A percentile compares a stretch with the other conserved stretches of the same genome.
Evolutionary conservation across 768 basidiomycete species (phyloP).

Genomic region (Leccinum ochraceum): DNA sequence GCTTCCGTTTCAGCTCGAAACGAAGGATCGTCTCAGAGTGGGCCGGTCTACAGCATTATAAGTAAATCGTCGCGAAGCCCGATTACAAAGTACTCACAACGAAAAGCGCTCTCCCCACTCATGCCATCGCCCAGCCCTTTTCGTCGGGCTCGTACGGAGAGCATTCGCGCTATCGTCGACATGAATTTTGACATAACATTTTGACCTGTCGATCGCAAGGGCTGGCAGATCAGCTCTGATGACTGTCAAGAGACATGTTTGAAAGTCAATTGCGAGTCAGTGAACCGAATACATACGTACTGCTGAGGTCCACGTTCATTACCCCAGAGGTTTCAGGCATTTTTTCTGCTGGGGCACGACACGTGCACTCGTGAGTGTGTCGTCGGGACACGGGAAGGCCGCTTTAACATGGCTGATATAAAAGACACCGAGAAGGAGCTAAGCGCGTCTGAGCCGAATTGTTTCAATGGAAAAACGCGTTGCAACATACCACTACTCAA

Average conservation of each 20-base stretch:
- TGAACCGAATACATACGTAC: conserved; percentile 12
- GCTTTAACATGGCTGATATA: background rate
- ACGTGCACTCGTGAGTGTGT: conserved; percentile 1
- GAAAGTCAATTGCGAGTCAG: background rate
- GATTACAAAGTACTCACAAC: conserved; percentile 14
- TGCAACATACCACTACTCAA: too few relatives aligned
- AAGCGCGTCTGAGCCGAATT: too few relatives aligned
- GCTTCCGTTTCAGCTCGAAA: conserved; percentile 26
- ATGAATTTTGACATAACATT: conserved; percentile 25
- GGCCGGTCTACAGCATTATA: conserved; percentile 11
- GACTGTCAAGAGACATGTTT: conserved; percentile 11
- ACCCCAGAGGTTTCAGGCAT: conserved; percentile 16
- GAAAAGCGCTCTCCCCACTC: conserved; percentile 26
- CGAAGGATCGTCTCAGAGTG: conserved; percentile 20
- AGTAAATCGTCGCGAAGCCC: background rate
- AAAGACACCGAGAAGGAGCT: conserved; percentile 1
- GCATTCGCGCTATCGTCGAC: conserved; percentile 19
- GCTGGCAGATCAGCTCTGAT: conserved; percentile 27
- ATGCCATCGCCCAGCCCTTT: conserved; percentile 14
- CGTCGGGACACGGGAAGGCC: background rate
- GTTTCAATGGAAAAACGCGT: too few relatives aligned
- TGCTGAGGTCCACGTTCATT: conserved; percentile 26
- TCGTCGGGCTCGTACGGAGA: conserved; percentile 18
- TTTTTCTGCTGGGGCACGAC: background rate
- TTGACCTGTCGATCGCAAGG: conserved; percentile 22